Percentiles rank a stretch among this genome's conserved stretches.
These are phyloP conservation scores for Colletotrichum aenigma DNA, from an alignment of 2,329 filamentous ascomycete genomes.

Conservation along the genomic window DNA sequence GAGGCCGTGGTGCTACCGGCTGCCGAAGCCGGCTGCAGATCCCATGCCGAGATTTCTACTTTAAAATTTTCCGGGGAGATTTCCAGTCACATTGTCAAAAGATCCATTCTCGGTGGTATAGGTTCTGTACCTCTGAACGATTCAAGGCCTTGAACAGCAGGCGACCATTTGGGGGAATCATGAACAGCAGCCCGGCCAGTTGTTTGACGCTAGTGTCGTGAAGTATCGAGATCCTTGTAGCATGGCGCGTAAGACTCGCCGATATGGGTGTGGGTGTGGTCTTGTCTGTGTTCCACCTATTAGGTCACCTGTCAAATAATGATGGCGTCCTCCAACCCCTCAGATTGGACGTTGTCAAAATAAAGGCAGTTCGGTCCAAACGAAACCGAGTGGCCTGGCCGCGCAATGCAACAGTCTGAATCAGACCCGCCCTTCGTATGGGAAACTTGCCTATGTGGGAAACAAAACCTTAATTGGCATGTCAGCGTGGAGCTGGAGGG, in stretches of 20 bases:
- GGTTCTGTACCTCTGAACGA: background rate
- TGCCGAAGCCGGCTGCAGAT: background rate
- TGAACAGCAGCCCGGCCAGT: background rate
- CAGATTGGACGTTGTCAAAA: background rate
- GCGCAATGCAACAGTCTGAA: background rate
- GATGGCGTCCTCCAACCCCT: background rate
- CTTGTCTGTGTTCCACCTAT: background rate
- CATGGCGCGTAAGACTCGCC: background rate
- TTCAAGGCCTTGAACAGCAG: rapidly evolving
- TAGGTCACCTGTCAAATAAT: background rate
- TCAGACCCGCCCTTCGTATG: background rate
- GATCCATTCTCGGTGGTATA: background rate
- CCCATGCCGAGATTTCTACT: background rate
- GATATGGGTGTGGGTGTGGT: background rate
- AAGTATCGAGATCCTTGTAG: background rate
- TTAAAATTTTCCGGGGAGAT: background rate
- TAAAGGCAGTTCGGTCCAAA: background rate
- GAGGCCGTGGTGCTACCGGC: background rate
- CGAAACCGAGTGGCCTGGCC: background rate
- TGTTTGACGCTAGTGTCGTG: background rate
- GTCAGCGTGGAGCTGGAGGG: background rate
- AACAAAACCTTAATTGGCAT: background rate
- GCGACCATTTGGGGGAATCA: background rate
- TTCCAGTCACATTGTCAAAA: background rate
- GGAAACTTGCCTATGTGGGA: background rate